Evolutionary conservation across 257 asterid genomes (phyloP).

Genomic region (Solanum neorickii): DNA sequence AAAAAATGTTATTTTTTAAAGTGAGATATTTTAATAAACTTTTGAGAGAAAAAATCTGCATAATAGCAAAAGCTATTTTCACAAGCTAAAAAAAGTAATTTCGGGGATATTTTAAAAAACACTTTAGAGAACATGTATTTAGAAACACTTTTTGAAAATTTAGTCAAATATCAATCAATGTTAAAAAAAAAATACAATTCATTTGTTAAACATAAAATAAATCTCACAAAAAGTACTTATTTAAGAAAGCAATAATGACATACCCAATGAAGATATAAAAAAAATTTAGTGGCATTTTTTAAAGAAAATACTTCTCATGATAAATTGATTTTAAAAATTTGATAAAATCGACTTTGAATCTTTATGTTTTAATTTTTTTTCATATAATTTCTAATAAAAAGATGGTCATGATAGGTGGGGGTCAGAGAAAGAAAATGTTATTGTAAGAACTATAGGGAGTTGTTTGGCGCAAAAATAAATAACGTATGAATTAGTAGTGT

Average conservation of each 20-base stretch:
- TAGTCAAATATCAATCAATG: too few species aligned
- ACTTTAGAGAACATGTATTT: too few species aligned
- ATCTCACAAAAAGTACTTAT: too few species aligned
- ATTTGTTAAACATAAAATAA: too few species aligned
- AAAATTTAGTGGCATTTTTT: not conserved
- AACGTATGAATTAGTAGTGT: too few species aligned
- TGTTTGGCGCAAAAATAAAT: too few species aligned
- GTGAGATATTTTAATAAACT: not conserved
- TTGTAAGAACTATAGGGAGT: not conserved
- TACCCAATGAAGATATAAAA: too few species aligned
- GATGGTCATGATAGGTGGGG: not conserved
- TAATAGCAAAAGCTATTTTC: not conserved
- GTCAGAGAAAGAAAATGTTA: not conserved
- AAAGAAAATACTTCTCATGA: not conserved
- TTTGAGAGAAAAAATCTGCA: too few species aligned
- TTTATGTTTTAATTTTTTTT: not conserved
- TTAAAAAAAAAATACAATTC: too few species aligned
- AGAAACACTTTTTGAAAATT: not conserved
- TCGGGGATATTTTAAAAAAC: not conserved
- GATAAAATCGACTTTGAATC: not conserved
- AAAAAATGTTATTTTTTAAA: too few species aligned
- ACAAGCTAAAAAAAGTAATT: not conserved
- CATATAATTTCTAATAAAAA: not conserved
- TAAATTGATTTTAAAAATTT: too few species aligned
- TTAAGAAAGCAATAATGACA: not conserved